Conservation (phyloP, 2,329 filamentous ascomycete species). For the Didymella sp. region DNA sequence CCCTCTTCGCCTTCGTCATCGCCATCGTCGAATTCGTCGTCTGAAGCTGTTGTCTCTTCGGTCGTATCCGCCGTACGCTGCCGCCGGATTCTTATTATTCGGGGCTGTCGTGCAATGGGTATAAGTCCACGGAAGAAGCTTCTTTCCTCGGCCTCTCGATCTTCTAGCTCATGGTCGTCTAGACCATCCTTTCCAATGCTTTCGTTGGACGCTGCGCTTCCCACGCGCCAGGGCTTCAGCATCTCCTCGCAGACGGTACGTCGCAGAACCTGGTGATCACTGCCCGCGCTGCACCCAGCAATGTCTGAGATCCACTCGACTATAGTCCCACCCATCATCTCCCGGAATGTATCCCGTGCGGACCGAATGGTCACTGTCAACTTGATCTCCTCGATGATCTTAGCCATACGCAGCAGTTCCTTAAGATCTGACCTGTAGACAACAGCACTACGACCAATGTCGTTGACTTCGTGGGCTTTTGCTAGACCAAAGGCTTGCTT, state of each 20-base stretch:
- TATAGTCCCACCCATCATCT: constrained; percentile 98
- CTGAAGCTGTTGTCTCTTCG: constrained; percentile 50
- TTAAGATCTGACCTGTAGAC: constrained; percentile 76
- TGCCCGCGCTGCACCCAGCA: constrained; percentile 82
- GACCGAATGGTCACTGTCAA: constrained; percentile 95
- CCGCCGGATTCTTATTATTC: constrained; percentile 36
- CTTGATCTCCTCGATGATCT: constrained; percentile 91
- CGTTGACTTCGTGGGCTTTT: constrained; percentile 87
- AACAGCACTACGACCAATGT: constrained; percentile 84
- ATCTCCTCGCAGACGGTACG: constrained; percentile 89
- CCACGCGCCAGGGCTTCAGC: constrained; percentile 83
- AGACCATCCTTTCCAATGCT: constrained; percentile 79
- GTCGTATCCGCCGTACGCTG: constrained; percentile 52
- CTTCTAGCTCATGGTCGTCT: constrained; percentile 77
- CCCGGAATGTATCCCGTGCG: constrained; percentile 90
- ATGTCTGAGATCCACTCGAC: constrained; percentile 97
- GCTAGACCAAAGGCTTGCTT: constrained; percentile 71
- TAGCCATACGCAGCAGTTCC: constrained; percentile 77
- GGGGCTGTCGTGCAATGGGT: constrained; percentile 36
- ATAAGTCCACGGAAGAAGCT: constrained; percentile 39
- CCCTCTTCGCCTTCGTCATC: constrained; percentile 57
- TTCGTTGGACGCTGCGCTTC: constrained; percentile 82
- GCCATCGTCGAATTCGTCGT: constrained; percentile 57
- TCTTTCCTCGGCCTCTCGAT: constrained; percentile 53
- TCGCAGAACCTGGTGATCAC: constrained; percentile 79